Evolutionary conservation across 2,329 filamentous ascomycete species (phyloP).

Genomic region (Calonectria hawksworthii): DNA sequence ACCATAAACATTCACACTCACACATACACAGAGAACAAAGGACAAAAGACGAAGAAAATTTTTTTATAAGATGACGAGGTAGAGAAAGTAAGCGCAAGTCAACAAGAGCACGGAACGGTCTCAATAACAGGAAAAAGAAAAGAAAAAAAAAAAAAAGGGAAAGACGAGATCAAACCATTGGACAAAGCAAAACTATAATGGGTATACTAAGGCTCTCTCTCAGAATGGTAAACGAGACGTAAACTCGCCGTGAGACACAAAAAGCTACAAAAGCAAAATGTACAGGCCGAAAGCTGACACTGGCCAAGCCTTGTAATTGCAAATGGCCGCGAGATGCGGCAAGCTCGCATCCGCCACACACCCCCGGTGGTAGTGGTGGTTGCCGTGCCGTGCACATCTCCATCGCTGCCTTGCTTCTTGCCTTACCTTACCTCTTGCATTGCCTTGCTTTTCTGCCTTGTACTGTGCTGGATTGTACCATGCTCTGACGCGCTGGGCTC

Average conservation of each 20-base stretch:
- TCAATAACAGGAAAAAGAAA: background rate
- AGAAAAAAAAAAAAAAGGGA: background rate
- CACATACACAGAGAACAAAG: background rate
- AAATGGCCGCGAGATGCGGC: background rate
- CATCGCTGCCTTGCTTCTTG: too few relatives aligned
- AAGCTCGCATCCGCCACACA: background rate
- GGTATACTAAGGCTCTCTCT: background rate
- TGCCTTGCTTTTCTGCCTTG: background rate
- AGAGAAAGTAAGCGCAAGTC: background rate
- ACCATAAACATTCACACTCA: background rate
- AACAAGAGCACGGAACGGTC: background rate
- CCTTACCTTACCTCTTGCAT: background rate
- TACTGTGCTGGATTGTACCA: background rate
- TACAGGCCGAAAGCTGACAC: background rate
- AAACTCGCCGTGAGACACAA: background rate
- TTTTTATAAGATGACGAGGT: background rate
- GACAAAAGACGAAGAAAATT: background rate
- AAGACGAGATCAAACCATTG: background rate
- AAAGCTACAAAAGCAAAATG: background rate
- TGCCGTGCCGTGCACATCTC: background rate
- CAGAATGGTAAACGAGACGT: background rate
- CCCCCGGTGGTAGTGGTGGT: background rate
- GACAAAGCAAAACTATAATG: background rate
- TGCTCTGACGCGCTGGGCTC: background rate
- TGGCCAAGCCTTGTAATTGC: background rate